Evolutionary conservation across 495 filamentous ascomycete genomes (phyloP).

Genomic region (Lasiosphaeria miniovina): DNA sequence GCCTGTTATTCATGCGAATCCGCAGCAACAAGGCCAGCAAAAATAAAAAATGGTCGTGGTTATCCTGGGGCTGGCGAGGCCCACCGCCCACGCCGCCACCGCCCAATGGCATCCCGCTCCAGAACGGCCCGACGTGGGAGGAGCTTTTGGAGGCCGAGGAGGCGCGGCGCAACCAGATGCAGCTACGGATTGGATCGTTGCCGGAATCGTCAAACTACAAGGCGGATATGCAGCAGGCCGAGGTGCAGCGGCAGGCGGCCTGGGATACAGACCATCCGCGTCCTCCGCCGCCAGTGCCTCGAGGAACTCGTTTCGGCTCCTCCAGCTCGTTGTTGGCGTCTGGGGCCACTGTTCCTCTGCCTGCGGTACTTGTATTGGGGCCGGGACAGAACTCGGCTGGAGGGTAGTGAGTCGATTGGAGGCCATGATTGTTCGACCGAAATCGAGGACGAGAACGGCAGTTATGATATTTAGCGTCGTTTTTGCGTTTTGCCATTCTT

Average conservation of each 20-base stretch:
- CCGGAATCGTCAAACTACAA: neutral
- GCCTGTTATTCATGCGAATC: neutral
- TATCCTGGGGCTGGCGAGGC: neutral
- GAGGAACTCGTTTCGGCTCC: no score
- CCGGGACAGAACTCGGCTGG: no score
- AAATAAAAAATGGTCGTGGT: neutral
- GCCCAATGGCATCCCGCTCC: neutral
- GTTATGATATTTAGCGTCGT: no score
- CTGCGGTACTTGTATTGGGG: no score
- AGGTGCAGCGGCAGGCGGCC: neutral
- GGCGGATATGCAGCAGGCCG: neutral
- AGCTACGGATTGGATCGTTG: neutral
- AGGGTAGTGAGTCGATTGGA: no score
- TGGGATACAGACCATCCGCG: neutral
- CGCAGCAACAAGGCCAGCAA: neutral
- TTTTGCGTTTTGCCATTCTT: no score
- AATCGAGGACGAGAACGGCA: no score
- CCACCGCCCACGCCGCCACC: neutral
- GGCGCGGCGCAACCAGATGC: neutral
- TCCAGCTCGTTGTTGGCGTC: no score
- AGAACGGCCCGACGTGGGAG: neutral
- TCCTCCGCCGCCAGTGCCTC: neutral
- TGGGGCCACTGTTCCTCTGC: no score
- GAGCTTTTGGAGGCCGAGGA: neutral
- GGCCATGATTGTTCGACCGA: no score